Percentiles rank a stretch among this genome's conserved stretches.
Conservation (phyloP, 2,329 filamentous ascomycete species). For the Dactylellina sp. region DNA sequence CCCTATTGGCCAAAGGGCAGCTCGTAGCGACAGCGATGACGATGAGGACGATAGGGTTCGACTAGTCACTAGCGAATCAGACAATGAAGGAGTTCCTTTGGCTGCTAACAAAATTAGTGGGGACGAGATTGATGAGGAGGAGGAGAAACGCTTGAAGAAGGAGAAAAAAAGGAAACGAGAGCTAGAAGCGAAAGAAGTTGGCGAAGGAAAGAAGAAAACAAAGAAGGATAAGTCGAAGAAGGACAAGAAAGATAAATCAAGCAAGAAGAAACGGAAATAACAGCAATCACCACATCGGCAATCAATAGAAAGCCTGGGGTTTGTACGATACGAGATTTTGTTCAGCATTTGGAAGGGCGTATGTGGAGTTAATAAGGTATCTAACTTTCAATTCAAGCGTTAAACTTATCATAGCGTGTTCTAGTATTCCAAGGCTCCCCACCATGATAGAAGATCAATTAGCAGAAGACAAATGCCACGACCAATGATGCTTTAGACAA, state of each 20-base stretch:
- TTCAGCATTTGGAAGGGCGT: conserved; percentile 61
- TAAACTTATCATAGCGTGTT: no score
- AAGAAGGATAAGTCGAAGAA: conserved; percentile 59
- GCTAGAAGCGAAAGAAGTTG: conserved; percentile 56
- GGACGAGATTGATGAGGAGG: conserved; percentile 58
- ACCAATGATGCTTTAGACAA: no score
- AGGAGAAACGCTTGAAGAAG: conserved; percentile 57
- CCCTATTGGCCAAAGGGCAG: conserved; percentile 33
- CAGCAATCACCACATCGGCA: neutral
- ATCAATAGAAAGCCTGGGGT: neutral
- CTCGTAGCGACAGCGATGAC: conserved; percentile 23
- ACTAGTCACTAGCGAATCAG: conserved; percentile 35
- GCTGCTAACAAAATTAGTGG: conserved; percentile 55
- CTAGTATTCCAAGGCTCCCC: no score
- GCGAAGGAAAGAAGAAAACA: conserved; percentile 60
- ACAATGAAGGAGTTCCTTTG: conserved; percentile 41
- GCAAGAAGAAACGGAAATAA: conserved; percentile 21
- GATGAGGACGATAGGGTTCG: conserved; percentile 46
- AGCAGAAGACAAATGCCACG: no score
- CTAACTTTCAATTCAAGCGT: conserved; percentile 62
- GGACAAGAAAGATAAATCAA: conserved; percentile 55
- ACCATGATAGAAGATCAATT: conserved; percentile 59
- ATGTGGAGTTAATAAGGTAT: conserved; percentile 61
- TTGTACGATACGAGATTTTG: conserved; percentile 34
- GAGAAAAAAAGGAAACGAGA: conserved; percentile 61